A percentile compares a stretch with the other conserved stretches of the same genome.
Evolutionary conservation across 257 asterid species (phyloP).

Genomic region (Solanum gracilifrons): DNA sequence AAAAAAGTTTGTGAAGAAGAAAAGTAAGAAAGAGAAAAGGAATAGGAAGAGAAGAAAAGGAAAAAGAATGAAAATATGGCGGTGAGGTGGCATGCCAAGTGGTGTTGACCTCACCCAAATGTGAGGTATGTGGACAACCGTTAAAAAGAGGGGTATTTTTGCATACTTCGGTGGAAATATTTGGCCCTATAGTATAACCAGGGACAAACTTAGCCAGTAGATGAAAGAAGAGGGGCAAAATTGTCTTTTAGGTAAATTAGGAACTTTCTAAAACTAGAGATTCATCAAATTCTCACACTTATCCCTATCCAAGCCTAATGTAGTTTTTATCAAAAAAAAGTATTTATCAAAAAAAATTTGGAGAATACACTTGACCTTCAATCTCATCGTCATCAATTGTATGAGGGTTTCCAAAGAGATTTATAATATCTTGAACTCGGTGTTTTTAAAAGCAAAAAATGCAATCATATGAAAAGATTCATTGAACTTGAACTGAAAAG

Average conservation of each 20-base stretch:
- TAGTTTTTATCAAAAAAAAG: background rate
- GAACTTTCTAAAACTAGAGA: background rate
- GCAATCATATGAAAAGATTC: background rate
- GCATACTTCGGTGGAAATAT: background rate
- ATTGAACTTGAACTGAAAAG: background rate
- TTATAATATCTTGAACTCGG: background rate
- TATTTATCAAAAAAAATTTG: background rate
- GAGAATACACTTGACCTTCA: background rate
- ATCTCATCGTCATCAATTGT: background rate
- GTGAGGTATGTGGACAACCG: background rate
- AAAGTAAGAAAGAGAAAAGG: background rate
- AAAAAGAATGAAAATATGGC: background rate
- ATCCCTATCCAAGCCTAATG: background rate
- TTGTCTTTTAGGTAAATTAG: background rate
- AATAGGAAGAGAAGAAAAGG: background rate
- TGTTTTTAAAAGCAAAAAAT: background rate
- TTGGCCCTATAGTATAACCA: background rate
- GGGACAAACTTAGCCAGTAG: background rate
- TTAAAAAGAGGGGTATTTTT: background rate
- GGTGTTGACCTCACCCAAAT: background rate
- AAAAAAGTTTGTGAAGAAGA: background rate
- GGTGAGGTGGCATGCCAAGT: background rate
- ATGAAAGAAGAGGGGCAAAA: background rate
- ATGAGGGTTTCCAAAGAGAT: background rate
- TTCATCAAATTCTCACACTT: background rate